These are phyloP conservation scores for Fimicolochytrium jonesii DNA, from an alignment of 192 early-diverging fungal species.

Conservation along the genomic window DNA sequence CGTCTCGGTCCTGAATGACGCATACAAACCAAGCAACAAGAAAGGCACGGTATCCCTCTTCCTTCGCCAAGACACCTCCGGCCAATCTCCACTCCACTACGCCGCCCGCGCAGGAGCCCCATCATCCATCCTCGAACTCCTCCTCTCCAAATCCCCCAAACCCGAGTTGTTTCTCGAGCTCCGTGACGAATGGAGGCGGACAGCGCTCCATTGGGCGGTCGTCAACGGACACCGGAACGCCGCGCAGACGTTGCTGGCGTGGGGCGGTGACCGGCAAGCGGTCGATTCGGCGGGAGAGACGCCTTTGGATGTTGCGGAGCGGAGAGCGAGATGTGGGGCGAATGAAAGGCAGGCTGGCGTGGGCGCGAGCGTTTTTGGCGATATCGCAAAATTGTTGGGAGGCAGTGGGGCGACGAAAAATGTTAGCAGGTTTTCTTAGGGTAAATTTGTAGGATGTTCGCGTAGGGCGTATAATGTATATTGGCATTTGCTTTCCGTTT, in stretches of 20 bases:
- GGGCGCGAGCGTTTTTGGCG: slow-evolving; percentile 35
- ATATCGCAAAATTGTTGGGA: slow-evolving; percentile 36
- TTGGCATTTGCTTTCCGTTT: too few species aligned
- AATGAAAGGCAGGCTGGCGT: slow-evolving; percentile 28
- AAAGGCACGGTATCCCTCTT: too few species aligned
- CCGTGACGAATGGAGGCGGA: slow-evolving; percentile 25
- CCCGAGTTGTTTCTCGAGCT: background rate
- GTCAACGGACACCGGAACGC: slow-evolving; percentile 34
- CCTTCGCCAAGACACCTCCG: slow-evolving; percentile 19
- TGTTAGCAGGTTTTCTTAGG: slow-evolving; percentile 21
- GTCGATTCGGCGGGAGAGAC: slow-evolving; percentile 22
- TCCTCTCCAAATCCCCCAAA: background rate
- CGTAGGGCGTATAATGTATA: too few species aligned
- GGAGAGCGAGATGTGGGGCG: slow-evolving; percentile 36
- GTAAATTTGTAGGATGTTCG: too few species aligned
- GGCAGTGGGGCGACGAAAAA: slow-evolving; percentile 29
- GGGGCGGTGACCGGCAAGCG: slow-evolving; percentile 18
- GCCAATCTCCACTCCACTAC: slow-evolving; percentile 32
- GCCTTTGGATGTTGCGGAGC: slow-evolving; percentile 32
- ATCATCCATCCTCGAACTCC: slow-evolving; percentile 8
- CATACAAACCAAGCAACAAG: background rate
- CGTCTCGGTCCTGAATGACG: slow-evolving; percentile 9
- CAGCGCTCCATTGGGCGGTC: slow-evolving; percentile 34
- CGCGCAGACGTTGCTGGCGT: slow-evolving; percentile 21
- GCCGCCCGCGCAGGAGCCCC: slow-evolving; percentile 33